Percentiles rank a stretch among this genome's conserved stretches.
phyloP scores from a whole-genome alignment of 306 rosid genomes.

The Acacia acuminata region DNA sequence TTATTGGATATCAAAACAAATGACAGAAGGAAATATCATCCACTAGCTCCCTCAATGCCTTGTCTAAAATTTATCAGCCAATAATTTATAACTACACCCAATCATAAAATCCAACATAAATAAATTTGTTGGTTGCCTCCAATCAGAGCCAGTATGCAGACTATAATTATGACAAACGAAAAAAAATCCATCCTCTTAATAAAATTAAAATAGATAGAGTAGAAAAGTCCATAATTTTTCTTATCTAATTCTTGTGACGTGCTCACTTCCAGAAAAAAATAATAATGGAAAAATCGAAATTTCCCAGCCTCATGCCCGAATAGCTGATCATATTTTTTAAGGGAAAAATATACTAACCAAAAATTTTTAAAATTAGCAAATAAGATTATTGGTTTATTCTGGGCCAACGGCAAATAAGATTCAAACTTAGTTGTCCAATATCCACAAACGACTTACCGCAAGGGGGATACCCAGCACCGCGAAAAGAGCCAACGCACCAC shows the following conservation, averaged over 20 bases:
- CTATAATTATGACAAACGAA: too few species aligned
- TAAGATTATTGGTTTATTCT: too few species aligned
- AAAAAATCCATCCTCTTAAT: too few species aligned
- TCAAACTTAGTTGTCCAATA: background rate
- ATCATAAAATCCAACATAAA: too few species aligned
- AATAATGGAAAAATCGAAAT: too few species aligned
- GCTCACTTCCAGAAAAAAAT: background rate
- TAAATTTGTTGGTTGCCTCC: too few species aligned
- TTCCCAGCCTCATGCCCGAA: background rate
- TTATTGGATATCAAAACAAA: too few species aligned
- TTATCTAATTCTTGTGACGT: background rate
- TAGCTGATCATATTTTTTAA: background rate
- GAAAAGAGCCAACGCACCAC: slow-evolving; percentile 55
- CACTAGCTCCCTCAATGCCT: too few species aligned
- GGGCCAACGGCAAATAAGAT: background rate
- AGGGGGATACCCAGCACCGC: slow-evolving; percentile 63
- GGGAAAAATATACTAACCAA: background rate
- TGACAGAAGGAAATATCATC: too few species aligned
- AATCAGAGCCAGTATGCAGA: too few species aligned
- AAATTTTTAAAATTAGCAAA: background rate
- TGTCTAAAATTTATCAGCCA: too few species aligned
- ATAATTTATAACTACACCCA: too few species aligned
- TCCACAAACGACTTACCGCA: slow-evolving; percentile 48
- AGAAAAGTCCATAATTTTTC: background rate
- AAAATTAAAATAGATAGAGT: background rate